Conservation (phyloP, 306 rosid genomes). For the Trifolium subterraneum region DNA sequence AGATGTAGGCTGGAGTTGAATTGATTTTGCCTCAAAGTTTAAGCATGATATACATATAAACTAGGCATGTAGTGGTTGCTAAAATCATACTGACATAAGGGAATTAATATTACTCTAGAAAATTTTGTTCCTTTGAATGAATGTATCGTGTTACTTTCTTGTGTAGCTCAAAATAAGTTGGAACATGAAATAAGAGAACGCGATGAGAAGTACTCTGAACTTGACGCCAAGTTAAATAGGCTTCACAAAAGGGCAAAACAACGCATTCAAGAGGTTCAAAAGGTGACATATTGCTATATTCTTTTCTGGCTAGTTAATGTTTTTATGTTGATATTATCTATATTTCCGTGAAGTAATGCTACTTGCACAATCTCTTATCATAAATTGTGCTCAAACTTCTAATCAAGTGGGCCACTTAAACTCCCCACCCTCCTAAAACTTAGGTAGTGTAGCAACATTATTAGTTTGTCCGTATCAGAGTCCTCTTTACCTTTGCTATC, state of each 20-base stretch:
- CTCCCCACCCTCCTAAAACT: background rate
- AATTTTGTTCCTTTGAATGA: constrained; percentile 43
- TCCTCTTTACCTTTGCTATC: constrained; percentile 31
- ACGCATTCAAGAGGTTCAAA: constrained; percentile 96
- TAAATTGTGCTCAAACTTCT: constrained; percentile 12
- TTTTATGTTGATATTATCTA: constrained; percentile 24
- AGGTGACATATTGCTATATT: constrained; percentile 55
- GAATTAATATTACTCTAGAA: constrained; percentile 16
- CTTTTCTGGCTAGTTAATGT: constrained; percentile 32
- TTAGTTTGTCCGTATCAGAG: constrained; percentile 12
- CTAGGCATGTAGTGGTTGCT: constrained; percentile 15
- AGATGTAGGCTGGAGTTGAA: constrained; percentile 7
- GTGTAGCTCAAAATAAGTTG: constrained; percentile 72
- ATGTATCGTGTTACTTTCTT: constrained; percentile 41
- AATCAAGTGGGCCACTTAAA: constrained; percentile 9
- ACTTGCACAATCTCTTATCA: constrained; percentile 7
- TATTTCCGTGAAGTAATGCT: constrained; percentile 33
- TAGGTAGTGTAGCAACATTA: constrained; percentile 3
- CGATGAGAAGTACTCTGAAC: constrained; percentile 93
- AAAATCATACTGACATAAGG: constrained; percentile 17
- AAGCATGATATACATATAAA: constrained; percentile 26
- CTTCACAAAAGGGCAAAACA: constrained; percentile 99
- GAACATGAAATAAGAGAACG: constrained; percentile 88
- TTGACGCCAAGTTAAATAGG: constrained; percentile 84
- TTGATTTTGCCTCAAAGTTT: constrained; percentile 31